Percentiles rank a stretch among this genome's conserved stretches.
phyloP scores from a whole-genome alignment of 495 filamentous ascomycete genomes.

The Neurospora discreta region DNA sequence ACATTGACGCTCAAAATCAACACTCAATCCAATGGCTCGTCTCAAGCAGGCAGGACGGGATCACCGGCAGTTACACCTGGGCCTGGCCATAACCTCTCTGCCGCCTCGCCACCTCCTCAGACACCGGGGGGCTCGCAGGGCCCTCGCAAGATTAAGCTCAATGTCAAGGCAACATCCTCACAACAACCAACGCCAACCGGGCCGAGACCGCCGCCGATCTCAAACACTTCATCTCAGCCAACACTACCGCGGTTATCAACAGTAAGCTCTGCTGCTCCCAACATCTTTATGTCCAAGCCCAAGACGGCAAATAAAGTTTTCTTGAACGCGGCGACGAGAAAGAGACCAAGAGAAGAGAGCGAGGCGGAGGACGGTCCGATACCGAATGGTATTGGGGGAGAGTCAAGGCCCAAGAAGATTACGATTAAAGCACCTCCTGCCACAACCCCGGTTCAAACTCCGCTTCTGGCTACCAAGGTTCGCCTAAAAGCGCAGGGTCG shows the following conservation, averaged over 20 bases:
- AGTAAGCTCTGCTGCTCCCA: slow-evolving; percentile 9
- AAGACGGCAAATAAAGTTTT: slow-evolving; percentile 32
- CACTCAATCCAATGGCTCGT: slow-evolving; percentile 1
- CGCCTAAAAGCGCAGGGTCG: slow-evolving; percentile 31
- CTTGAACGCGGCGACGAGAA: slow-evolving; percentile 27
- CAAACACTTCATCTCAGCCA: not conserved
- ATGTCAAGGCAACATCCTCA: slow-evolving; percentile 27
- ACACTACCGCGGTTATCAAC: not conserved
- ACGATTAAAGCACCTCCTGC: slow-evolving; percentile 15
- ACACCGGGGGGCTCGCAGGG: slow-evolving; percentile 28
- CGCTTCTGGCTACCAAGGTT: slow-evolving; percentile 13
- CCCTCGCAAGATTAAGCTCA: slow-evolving; percentile 40
- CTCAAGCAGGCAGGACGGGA: not conserved
- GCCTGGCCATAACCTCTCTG: slow-evolving; percentile 1
- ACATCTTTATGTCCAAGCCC: slow-evolving; percentile 34
- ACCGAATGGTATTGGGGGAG: slow-evolving; percentile 14
- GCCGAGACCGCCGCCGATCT: slow-evolving; percentile 7
- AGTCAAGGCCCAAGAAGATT: slow-evolving; percentile 28
- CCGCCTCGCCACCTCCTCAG: slow-evolving; percentile 15
- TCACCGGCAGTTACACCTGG: slow-evolving; percentile 3
- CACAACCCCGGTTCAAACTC: not conserved
- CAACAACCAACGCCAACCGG: slow-evolving; percentile 36
- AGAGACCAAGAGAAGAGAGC: slow-evolving; percentile 26
- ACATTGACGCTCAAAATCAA: slow-evolving; percentile 16
- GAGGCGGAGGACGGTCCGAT: slow-evolving; percentile 33